Conservation (phyloP, 805 yeast genomes). For the Lipomyces anomalus region DNA sequence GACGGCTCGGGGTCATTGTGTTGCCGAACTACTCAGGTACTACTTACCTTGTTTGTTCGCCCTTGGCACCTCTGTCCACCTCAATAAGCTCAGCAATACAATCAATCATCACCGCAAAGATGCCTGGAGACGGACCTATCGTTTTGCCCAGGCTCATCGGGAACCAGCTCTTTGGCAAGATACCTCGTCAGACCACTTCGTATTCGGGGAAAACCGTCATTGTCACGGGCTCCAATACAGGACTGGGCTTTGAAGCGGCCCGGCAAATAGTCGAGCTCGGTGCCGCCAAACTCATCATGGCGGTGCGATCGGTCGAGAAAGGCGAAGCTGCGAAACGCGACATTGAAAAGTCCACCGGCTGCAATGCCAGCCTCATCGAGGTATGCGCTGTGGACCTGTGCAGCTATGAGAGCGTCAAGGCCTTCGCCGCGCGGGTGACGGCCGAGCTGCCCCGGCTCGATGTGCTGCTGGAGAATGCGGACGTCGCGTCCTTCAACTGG, state of each 20-base stretch:
- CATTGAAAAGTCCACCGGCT: slow-evolving; percentile 2
- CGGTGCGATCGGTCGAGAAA: slow-evolving; percentile 4
- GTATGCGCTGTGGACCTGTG: slow-evolving; percentile 6
- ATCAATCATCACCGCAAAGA: too few relatives aligned
- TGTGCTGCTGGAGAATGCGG: slow-evolving; percentile 7
- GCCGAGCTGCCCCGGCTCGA: slow-evolving; percentile 3
- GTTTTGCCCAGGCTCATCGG: too few relatives aligned
- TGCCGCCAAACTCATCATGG: slow-evolving; percentile 9
- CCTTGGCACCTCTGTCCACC: too few relatives aligned
- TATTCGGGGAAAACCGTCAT: slow-evolving; percentile 9
- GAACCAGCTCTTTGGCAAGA: too few relatives aligned
- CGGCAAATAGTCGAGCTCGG: slow-evolving; percentile 3
- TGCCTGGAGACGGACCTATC: too few relatives aligned
- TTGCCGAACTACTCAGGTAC: too few relatives aligned
- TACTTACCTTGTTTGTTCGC: too few relatives aligned
- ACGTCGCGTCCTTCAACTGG: background rate
- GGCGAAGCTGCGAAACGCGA: slow-evolving; percentile 6
- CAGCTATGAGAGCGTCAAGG: slow-evolving; percentile 1
- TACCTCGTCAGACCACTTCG: too few relatives aligned
- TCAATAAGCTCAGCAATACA: too few relatives aligned
- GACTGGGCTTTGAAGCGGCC: slow-evolving; percentile 10
- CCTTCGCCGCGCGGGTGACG: slow-evolving; percentile 5
- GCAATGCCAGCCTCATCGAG: slow-evolving; percentile 1
- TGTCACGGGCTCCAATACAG: slow-evolving; percentile 6
- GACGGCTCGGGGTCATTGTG: too few relatives aligned